Evolutionary conservation across 257 asterid genomes (phyloP).

Genomic region (Ilex asprella): DNA sequence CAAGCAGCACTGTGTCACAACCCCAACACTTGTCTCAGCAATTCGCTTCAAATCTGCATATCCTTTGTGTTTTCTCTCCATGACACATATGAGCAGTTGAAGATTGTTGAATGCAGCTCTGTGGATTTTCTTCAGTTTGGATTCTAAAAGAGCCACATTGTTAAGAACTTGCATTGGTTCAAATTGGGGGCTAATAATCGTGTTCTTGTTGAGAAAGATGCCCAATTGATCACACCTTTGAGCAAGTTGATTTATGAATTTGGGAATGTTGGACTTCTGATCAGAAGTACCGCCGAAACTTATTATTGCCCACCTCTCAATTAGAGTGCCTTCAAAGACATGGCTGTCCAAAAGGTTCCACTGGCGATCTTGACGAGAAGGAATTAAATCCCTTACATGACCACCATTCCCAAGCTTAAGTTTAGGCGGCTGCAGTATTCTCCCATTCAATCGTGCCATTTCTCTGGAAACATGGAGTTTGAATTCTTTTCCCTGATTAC

Average conservation of each 20-base stretch:
- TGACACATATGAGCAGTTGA: conserved; percentile 82
- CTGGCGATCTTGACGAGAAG: conserved; percentile 77
- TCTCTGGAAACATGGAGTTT: conserved; percentile 61
- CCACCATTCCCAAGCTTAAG: conserved; percentile 90
- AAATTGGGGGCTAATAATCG: conserved; percentile 52
- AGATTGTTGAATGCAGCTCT: conserved; percentile 51
- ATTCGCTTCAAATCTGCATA: conserved; percentile 88
- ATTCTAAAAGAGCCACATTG: conserved; percentile 60
- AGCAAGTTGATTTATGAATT: conserved; percentile 68
- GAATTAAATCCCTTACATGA: conserved; percentile 59
- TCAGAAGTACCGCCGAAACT: conserved; percentile 79
- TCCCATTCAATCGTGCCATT: conserved; percentile 73
- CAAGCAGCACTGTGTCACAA: conserved; percentile 85
- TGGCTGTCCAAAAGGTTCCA: conserved; percentile 95
- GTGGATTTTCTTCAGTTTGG: conserved; percentile 62
- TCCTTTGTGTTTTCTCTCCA: conserved; percentile 96
- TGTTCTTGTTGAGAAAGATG: conserved; percentile 51
- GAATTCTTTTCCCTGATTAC: conserved; percentile 60
- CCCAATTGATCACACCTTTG: conserved; percentile 80
- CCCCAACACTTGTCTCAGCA: conserved; percentile 75
- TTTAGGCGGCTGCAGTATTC: conserved; percentile 91
- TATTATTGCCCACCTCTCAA: conserved; percentile 76
- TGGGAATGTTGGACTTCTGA: conserved; percentile 52
- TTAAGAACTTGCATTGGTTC: conserved; percentile 85
- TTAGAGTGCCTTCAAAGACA: conserved; percentile 71